Conservation (phyloP, 192 early-diverging fungal species). For the Umbelopsis vinacea region DNA sequence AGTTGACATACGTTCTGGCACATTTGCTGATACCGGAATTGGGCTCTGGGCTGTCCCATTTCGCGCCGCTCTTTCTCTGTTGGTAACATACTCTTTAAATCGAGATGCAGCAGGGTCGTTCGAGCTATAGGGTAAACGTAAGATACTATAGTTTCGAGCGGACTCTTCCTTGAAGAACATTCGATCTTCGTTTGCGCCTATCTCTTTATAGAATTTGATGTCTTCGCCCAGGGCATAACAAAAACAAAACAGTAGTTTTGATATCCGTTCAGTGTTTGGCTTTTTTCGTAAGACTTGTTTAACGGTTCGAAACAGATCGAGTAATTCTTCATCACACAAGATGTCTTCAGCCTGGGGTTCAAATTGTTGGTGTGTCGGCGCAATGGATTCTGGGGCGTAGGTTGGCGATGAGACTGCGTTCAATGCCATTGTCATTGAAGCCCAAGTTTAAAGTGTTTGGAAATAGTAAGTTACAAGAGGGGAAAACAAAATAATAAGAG, state of each 20-base stretch:
- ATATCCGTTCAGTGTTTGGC: constrained; percentile 34
- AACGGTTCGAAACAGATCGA: constrained; percentile 38
- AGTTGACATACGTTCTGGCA: constrained; percentile 20
- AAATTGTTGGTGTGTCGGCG: constrained; percentile 5
- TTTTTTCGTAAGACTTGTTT: constrained; percentile 36
- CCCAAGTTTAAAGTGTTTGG: background rate
- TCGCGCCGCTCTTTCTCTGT: background rate
- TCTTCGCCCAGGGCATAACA: constrained; percentile 38
- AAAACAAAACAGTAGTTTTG: constrained; percentile 42
- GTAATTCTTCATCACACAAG: constrained; percentile 41
- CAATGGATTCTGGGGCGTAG: background rate
- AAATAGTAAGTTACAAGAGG: background rate
- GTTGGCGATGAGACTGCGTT: constrained; percentile 20
- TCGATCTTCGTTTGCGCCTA: constrained; percentile 13
- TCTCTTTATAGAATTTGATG: constrained; percentile 30
- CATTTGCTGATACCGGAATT: background rate
- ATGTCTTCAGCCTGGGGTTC: constrained; percentile 43
- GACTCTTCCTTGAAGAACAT: constrained; percentile 23
- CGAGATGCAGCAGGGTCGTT: constrained; percentile 12
- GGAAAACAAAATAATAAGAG: background rate
- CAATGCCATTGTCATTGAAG: constrained; percentile 9
- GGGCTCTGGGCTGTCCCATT: background rate
- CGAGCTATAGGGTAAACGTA: background rate
- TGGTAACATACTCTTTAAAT: constrained; percentile 6
- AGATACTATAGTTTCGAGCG: constrained; percentile 8